Conservation (phyloP, 2,329 filamentous ascomycete species). For the Neonectria magnoliae region DNA sequence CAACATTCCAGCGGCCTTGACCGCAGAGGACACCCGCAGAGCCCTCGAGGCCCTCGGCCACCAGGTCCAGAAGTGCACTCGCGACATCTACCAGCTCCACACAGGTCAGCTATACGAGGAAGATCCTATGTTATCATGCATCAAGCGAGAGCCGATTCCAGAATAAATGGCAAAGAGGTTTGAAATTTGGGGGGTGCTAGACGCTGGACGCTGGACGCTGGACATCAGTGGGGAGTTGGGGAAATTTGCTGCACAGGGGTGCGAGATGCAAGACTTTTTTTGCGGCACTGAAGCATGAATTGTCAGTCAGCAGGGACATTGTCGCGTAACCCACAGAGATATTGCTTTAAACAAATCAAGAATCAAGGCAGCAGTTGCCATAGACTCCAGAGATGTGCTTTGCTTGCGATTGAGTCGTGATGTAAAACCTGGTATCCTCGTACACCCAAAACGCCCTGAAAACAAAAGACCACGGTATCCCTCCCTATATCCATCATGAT, state of each 20-base stretch:
- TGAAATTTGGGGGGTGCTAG: not conserved
- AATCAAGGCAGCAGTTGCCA: slow-evolving; percentile 6
- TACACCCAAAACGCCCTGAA: slow-evolving; percentile 19
- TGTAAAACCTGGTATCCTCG: slow-evolving; percentile 36
- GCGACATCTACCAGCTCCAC: slow-evolving; percentile 18
- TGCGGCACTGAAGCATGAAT: slow-evolving; percentile 17
- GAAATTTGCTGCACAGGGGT: not conserved
- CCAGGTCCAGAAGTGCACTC: slow-evolving; percentile 17
- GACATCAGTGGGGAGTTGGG: not conserved
- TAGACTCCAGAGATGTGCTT: slow-evolving; percentile 21
- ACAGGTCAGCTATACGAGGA: slow-evolving; percentile 13
- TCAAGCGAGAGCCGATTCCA: slow-evolving; percentile 10
- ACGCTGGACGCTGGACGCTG: not conserved
- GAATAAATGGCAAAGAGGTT: not conserved
- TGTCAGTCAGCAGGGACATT: slow-evolving; percentile 14
- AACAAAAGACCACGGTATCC: slow-evolving; percentile 5
- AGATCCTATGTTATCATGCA: slow-evolving; percentile 4
- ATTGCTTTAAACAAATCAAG: slow-evolving; percentile 13
- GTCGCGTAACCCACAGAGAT: slow-evolving; percentile 19
- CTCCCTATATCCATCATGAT: slow-evolving; percentile 10
- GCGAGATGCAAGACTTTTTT: not conserved
- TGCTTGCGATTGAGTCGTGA: slow-evolving; percentile 36
- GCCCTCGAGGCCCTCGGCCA: slow-evolving; percentile 13
- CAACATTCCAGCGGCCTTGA: slow-evolving; percentile 7
- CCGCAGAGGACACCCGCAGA: slow-evolving; percentile 1